Evolutionary conservation across 768 basidiomycete species (phyloP), one percentile per base, ranked within the genome.

Genomic region (Tephrocybe rancida): DNA sequence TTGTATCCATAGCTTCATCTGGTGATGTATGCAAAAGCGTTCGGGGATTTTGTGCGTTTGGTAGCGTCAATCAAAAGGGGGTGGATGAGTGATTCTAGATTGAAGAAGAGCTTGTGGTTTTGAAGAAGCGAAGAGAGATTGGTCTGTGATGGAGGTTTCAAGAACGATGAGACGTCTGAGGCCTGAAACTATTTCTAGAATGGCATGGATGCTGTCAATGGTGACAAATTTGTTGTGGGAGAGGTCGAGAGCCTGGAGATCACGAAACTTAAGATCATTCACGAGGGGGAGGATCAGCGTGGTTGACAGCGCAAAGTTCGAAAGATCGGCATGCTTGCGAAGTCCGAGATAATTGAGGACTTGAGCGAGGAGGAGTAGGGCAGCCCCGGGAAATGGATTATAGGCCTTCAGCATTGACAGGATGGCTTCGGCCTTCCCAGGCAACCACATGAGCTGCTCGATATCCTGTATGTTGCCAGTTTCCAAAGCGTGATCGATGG

Each of bases 71-170:
- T n/a, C n/a, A n/a, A n/a, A 48, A 55, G 50, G 1, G 68, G 69
- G 46, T 72, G 72, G 10, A 65, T 43, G 45, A 73, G 57, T 16
- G 61, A 60, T 27, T 69, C 67, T 21, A 73, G 41, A 41, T 59
- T 34, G 22, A 48, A 37, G 53, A 71, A 71, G 4, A 73, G 66
- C 22, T 61, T 54, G 21, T 66, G 44, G 5, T 52, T 44, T 1
- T 10, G 16, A 3, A 73, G 43, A 14, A 75, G 59, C n/a, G 43
- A 22, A 21, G 32, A 43, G 11, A 73, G 61, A 59, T 18, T 54
- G 35, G 19, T 58, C 44, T 14, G 58, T 44, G 27, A 73, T 57
- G 2, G 58, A 54, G 7, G 70, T 65, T 41, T 65, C 63, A 1
- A 67, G 52, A 27, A 72, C 42, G 6, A 65, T 22, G 1, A 74